A percentile compares a stretch with the other conserved stretches of the same genome.
Evolutionary conservation across 1,284 basidiomycete genomes (phyloP).

Genomic region (Porodaedalea pini): DNA sequence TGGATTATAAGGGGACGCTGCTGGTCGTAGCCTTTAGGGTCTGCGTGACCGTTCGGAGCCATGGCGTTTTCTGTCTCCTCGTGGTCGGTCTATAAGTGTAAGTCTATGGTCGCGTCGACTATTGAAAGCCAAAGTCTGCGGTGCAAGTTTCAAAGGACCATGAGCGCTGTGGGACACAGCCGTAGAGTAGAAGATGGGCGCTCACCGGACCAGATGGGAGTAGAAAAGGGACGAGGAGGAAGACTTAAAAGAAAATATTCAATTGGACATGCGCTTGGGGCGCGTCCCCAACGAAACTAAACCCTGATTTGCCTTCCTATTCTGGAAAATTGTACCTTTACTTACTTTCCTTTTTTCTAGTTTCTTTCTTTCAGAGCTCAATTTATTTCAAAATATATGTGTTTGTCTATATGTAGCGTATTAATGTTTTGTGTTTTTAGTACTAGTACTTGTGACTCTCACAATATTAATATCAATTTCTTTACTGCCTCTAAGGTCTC

Average conservation of each 20-base stretch:
- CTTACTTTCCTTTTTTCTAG: background rate
- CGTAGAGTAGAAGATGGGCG: background rate
- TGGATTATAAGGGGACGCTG: slow-evolving; percentile 61
- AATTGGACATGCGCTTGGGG: background rate
- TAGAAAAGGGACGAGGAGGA: background rate
- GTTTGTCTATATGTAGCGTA: too few relatives aligned
- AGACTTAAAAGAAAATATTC: background rate
- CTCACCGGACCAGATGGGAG: slow-evolving; percentile 7
- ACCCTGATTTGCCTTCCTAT: background rate
- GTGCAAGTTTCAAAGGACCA: background rate
- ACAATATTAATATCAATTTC: too few relatives aligned
- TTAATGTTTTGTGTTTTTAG: too few relatives aligned
- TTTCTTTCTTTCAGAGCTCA: background rate
- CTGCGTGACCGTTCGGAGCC: slow-evolving; percentile 20
- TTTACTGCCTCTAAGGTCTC: too few relatives aligned
- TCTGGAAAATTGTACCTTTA: background rate
- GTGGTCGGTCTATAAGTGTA: slow-evolving; percentile 6
- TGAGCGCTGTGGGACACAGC: background rate
- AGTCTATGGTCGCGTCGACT: slow-evolving; percentile 5
- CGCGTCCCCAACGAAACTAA: slow-evolving; percentile 3
- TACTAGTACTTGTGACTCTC: too few relatives aligned
- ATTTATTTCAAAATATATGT: too few relatives aligned
- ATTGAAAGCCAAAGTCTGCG: background rate
- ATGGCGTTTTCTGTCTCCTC: slow-evolving; percentile 9
- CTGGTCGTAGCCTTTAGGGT: background rate